Conservation (phyloP, 23 red algal genomes). For the Agarophyton chilense region DNA sequence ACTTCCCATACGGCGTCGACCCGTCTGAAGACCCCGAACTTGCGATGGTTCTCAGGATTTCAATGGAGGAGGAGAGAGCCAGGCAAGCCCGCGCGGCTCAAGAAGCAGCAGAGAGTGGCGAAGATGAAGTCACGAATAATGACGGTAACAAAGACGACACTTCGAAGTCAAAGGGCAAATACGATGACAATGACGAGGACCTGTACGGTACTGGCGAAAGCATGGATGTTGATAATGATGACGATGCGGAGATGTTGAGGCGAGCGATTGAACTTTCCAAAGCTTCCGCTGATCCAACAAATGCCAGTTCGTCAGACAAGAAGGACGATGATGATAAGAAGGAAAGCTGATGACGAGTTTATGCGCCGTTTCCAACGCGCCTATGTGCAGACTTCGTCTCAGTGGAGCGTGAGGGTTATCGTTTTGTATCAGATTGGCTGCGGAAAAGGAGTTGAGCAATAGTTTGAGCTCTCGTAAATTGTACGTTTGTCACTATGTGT, state of each 20-base stretch:
- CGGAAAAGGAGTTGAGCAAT: neutral
- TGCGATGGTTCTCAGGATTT: constrained; percentile 91
- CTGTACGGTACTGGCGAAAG: constrained; percentile 68
- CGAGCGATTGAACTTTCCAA: constrained; percentile 83
- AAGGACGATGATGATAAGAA: constrained; percentile 48
- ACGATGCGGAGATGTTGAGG: constrained; percentile 68
- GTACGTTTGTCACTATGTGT: neutral
- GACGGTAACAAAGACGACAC: neutral
- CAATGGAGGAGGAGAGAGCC: constrained; percentile 95
- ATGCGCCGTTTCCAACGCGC: neutral
- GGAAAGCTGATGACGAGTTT: constrained; percentile 4
- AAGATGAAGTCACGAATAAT: constrained; percentile 11
- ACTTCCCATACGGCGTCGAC: constrained; percentile 80
- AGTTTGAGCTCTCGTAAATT: neutral
- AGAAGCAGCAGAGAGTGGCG: constrained; percentile 32
- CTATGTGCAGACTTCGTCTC: neutral
- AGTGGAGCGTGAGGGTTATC: neutral
- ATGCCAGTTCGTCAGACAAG: constrained; percentile 27
- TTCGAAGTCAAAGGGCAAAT: constrained; percentile 8
- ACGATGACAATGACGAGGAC: constrained; percentile 71
- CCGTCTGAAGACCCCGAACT: constrained; percentile 93
- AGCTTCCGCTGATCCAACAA: constrained; percentile 18
- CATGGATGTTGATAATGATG: constrained; percentile 77
- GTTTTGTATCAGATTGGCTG: neutral
- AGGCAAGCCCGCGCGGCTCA: constrained; percentile 81